These are phyloP conservation scores for Jaapia argillacea DNA, from an alignment of 768 basidiomycete species.

Conservation along the genomic window DNA sequence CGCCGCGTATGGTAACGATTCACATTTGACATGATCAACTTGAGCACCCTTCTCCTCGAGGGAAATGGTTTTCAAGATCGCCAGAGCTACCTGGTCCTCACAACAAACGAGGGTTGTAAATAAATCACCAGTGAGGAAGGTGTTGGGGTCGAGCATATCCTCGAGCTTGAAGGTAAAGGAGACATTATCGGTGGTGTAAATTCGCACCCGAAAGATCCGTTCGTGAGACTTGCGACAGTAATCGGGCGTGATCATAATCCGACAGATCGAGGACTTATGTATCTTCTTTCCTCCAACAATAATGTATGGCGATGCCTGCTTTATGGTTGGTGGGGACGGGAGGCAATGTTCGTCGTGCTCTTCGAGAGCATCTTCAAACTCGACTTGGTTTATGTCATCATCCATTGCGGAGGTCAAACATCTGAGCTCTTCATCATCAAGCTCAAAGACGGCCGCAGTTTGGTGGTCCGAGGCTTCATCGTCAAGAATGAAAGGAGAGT, in stretches of 20 bases:
- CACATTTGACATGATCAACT: background rate
- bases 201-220: conserved; percentile 6
- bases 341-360: background rate
- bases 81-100: conserved; percentile 2
- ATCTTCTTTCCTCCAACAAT: conserved; percentile 2
- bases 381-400: no score
- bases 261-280: conserved; percentile 8
- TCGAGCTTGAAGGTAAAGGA: background rate
- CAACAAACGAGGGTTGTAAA: conserved; percentile 5
- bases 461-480: no score
- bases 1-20: conserved; percentile 1
- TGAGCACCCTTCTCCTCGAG: conserved; percentile 5
- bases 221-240: conserved; percentile 8
- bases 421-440: no score
- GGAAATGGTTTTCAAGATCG: conserved; percentile 5
- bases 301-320: conserved; percentile 1
- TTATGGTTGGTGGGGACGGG: background rate
- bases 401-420: no score
- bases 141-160: background rate
- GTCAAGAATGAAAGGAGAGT: no score
- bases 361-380: conserved; percentile 5
- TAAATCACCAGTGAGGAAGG: conserved; percentile 6
- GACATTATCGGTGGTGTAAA: conserved; percentile 4
- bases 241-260: conserved; percentile 7
- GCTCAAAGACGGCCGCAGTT: no score